phyloP scores from a whole-genome alignment of 1,284 basidiomycete genomes.

The Rhodotorula mucilaginosa region DNA sequence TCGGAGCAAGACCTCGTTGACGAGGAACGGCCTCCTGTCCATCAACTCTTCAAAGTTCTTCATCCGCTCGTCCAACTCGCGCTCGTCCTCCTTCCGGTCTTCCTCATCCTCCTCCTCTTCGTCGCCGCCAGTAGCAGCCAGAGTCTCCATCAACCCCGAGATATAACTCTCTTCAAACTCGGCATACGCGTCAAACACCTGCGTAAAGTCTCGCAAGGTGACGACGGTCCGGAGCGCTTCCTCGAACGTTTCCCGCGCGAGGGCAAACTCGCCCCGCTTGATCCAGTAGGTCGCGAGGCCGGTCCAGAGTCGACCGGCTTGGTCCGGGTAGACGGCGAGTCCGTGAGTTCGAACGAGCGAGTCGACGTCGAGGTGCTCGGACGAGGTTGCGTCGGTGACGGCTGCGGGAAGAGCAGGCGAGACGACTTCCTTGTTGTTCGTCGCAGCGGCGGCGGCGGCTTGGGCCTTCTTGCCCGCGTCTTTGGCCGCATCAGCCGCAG shows the following conservation, averaged over 20 bases:
- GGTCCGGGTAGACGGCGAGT: constrained; percentile 84
- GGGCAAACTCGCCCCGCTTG: constrained; percentile 91
- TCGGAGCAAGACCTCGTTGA: constrained; percentile 90
- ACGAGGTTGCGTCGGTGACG: constrained; percentile 57
- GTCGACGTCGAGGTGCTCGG: constrained; percentile 77
- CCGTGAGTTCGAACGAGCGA: constrained; percentile 81
- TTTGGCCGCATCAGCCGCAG: constrained; percentile 27
- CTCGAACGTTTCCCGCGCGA: constrained; percentile 76
- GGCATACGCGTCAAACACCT: constrained; percentile 95
- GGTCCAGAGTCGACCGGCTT: constrained; percentile 93
- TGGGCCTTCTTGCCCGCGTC: constrained; percentile 47
- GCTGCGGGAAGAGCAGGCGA: constrained; percentile 11
- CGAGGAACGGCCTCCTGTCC: constrained; percentile 91
- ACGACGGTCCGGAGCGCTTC: constrained; percentile 77
- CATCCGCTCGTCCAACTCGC: constrained; percentile 84
- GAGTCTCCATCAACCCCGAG: constrained; percentile 82
- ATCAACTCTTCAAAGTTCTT: constrained; percentile 90
- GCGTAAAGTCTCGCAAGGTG: constrained; percentile 95
- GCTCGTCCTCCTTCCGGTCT: constrained; percentile 70
- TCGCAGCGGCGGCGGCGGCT: not conserved
- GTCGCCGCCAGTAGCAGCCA: constrained; percentile 56
- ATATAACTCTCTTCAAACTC: constrained; percentile 92
- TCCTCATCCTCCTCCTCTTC: constrained; percentile 74
- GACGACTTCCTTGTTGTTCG: not conserved
- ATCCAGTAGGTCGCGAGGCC: constrained; percentile 98